Evolutionary conservation across 2,329 filamentous ascomycete species (phyloP).

Genomic region (Aureobasidium sp.): DNA sequence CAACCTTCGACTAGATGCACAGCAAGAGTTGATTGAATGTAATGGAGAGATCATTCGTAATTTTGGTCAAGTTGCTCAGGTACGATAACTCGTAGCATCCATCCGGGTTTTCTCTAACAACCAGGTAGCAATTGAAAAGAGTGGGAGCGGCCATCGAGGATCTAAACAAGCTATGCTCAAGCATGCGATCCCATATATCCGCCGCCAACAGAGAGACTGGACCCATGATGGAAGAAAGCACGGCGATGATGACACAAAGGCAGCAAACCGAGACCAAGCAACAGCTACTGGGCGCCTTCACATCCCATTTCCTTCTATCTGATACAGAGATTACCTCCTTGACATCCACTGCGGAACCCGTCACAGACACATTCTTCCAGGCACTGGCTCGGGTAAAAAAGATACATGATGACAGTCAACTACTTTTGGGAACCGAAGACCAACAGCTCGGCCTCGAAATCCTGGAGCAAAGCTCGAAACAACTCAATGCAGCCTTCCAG

Average conservation of each 20-base stretch:
- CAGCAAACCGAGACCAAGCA: conserved; percentile 73
- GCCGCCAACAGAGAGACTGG: conserved; percentile 68
- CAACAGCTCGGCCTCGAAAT: conserved; percentile 83
- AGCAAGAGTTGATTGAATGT: conserved; percentile 86
- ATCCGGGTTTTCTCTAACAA: background rate
- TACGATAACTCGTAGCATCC: conserved; percentile 29
- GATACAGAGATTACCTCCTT: conserved; percentile 71
- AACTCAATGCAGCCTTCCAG: conserved; percentile 83
- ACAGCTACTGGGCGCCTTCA: conserved; percentile 68
- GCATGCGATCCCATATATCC: conserved; percentile 71
- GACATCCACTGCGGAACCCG: conserved; percentile 71
- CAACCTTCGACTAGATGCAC: conserved; percentile 71
- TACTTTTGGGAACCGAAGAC: conserved; percentile 82
- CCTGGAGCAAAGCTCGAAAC: conserved; percentile 82
- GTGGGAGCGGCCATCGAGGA: conserved; percentile 73
- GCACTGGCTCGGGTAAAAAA: conserved; percentile 72
- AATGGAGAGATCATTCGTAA: conserved; percentile 85
- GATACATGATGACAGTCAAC: conserved; percentile 81
- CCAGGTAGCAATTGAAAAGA: conserved; percentile 67
- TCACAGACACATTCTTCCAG: conserved; percentile 78
- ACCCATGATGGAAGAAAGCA: conserved; percentile 70
- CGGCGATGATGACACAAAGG: conserved; percentile 64
- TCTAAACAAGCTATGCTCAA: conserved; percentile 71
- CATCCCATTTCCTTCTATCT: conserved; percentile 73
- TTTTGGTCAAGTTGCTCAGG: conserved; percentile 84